Base-by-base conservation (phyloP, 164 flowering plant genomes). In the Malania oleifera region DNA sequence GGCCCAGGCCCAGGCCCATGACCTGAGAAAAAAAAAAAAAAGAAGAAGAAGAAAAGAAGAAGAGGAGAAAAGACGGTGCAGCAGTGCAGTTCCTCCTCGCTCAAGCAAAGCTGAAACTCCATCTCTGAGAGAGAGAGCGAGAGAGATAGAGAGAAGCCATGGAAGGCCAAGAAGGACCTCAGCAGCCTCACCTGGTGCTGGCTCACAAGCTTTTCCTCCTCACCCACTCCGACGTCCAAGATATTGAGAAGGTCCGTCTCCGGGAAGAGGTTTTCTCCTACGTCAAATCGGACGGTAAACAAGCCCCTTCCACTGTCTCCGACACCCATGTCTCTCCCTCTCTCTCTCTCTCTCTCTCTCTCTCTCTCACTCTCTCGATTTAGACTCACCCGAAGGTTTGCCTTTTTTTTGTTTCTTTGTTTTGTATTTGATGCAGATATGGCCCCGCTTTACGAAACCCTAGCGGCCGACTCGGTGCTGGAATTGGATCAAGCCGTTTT, bases 161-260 rank as follows among this genome's bases (percentile, higher is more conserved):
- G 96, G 95, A 82, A 59, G 77, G 74, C 7, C 69, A 83, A 72
- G 97, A 87, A 54, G 96, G 82, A 15, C 57, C 68, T 12, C 96
- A 86, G 65, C 81, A 87, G 31, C 80, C 78, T 1, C 90, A 86
- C 18, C 80, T 90, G 37, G 68, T 78, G 0, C 77, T 93, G 0
- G 95, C 92, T 0, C 47, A 86, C 80, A 86, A 84, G 69, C 78
- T 83, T 10, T 89, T 87, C 75, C 96, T 87, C 7, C 75, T 93
- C 26, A 77, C 72, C 5, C 98, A 86, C 7, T 77, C 84, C 1
- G 97, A 87, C n/a, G 84, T 85, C 1, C 76, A 62, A 15, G 98
- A 93, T 76, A 86, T 93, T 65, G 97, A 90, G 70, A 93, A 86
- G 63, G 86, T 90, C 46, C 78, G 73, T 12, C 84, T 93, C 72